These are phyloP conservation scores for Corinectria fuckeliana DNA, from an alignment of 2,329 filamentous ascomycete species.

Conservation along the genomic window DNA sequence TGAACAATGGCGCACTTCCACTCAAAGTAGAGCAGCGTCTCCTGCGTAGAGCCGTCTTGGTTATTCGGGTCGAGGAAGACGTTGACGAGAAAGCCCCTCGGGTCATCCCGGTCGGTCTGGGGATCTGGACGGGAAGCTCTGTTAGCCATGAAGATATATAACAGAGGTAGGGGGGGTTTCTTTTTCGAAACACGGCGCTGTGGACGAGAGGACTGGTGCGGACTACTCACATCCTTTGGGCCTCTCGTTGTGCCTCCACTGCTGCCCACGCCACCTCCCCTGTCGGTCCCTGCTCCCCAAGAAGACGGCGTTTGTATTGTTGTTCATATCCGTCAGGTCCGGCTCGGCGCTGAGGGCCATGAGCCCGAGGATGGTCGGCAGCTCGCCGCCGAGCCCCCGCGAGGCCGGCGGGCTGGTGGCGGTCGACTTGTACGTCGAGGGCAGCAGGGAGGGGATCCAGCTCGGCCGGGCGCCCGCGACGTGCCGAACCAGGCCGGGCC, in stretches of 20 bases:
- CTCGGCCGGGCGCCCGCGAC: constrained; percentile 41
- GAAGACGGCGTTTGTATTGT: constrained; percentile 33
- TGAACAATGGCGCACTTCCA: constrained; percentile 34
- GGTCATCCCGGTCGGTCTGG: constrained; percentile 30
- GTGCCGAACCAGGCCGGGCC: constrained; percentile 31
- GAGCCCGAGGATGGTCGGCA: constrained; percentile 48
- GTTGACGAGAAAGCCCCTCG: constrained; percentile 44
- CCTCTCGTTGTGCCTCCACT: constrained; percentile 30
- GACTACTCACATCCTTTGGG: constrained; percentile 39
- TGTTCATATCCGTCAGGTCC: not conserved
- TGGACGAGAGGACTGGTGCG: not conserved
- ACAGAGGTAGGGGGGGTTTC: too few species aligned
- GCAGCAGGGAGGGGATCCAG: constrained; percentile 50
- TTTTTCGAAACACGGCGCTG: not conserved
- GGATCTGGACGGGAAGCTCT: constrained; percentile 28
- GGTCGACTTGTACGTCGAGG: constrained; percentile 38
- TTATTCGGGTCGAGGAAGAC: constrained; percentile 44
- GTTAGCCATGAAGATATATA: not conserved
- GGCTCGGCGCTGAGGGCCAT: constrained; percentile 44
- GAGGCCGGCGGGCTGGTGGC: constrained; percentile 26
- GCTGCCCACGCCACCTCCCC: constrained; percentile 34
- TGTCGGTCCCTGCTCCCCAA: constrained; percentile 19
- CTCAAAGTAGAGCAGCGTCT: constrained; percentile 37
- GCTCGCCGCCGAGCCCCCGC: constrained; percentile 45
- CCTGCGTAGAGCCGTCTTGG: constrained; percentile 33